Base-by-base conservation (phyloP, 1,284 basidiomycete species). In the Gomphus bonarii region DNA sequence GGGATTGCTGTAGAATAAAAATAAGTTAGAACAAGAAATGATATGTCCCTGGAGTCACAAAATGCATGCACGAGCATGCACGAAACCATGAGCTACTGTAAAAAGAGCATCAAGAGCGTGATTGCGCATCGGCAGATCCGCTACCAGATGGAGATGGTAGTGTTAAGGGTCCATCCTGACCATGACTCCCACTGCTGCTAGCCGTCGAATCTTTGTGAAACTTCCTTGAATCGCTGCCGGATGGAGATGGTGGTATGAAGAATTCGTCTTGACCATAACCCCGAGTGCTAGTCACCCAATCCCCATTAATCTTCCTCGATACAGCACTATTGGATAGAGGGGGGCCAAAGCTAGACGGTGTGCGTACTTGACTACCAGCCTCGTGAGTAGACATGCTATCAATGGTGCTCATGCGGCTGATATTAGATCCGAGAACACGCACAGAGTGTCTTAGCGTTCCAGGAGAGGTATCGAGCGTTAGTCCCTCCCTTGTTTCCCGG, bases 331-430 rank as follows among this genome's bases (percentile, higher is more conserved):
- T 10, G 49, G 18, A 50, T 8, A 38, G 3, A 25, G 2, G 7
- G 5, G 33, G 36, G 16, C 38, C 50, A 31, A 14, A 31, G 8
- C 52, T 10, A 20, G 52, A 30, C 18, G 28, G 52, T 11, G 22
- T 44, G 18, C 50, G 50, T 14, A 36, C n/a, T 18, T 33, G 33
- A 12, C 36, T 25, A 8, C 67, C 18, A 71, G 38, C 65, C 80
- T 73, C 85, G 53, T 76, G 74, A 25, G 82, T 84, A 44, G 83
- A 84, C 67, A 87, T 73, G 43, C 78, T 81, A 65, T 87, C 84
- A 61, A 88, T 88, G n/a, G 85, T 88, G 35, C 84, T 80, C 84
- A 88, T 86, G 33, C 85, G 81, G 54, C 77, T 74, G 52, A 88
- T 75, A 61, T 74, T 77, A 22, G 76, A 72, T 54, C 84, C 83